Conservation (phyloP, 345 rosid species). For the Eucalyptus sp. region DNA sequence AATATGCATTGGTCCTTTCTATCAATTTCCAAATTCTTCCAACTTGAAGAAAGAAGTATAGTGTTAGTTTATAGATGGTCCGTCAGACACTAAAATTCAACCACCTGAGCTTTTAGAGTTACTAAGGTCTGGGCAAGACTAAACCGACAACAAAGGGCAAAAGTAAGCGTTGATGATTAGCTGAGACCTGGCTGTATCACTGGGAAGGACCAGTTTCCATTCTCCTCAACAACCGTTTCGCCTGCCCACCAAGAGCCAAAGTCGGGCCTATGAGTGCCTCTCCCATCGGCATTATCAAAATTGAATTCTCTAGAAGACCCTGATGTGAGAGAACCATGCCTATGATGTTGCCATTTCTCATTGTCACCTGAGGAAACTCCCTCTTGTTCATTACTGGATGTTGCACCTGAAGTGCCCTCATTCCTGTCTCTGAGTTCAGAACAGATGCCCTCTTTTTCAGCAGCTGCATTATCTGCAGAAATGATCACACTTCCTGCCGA, state of each 20-base stretch:
- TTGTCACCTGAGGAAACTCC: conserved; percentile 14
- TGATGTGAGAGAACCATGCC: conserved; percentile 34
- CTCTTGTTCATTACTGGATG: conserved; percentile 13
- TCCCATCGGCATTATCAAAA: conserved; percentile 48
- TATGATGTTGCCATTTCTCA: conserved; percentile 15
- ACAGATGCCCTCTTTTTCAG: conserved; percentile 3
- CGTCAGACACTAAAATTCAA: neutral
- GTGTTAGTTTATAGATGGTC: neutral
- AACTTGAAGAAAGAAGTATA: neutral
- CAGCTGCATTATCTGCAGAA: conserved; percentile 5
- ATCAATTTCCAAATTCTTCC: neutral
- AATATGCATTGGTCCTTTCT: neutral
- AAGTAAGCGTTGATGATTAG: conserved; percentile 7
- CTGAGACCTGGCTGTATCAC: conserved; percentile 55
- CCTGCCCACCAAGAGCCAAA: conserved; percentile 40
- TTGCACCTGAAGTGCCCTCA: conserved; percentile 7
- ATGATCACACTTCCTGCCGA: conserved; percentile 13
- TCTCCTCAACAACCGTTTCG: conserved; percentile 32
- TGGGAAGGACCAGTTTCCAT: conserved; percentile 76
- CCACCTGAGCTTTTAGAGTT: neutral
- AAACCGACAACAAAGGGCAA: neutral
- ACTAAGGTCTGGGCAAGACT: neutral
- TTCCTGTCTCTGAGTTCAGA: conserved; percentile 2
- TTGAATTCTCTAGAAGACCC: conserved; percentile 62
- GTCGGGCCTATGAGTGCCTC: conserved; percentile 17